These are phyloP conservation scores for Talaromyces atroroseus DNA, from an alignment of 2,329 filamentous ascomycete genomes.

Conservation along the genomic window DNA sequence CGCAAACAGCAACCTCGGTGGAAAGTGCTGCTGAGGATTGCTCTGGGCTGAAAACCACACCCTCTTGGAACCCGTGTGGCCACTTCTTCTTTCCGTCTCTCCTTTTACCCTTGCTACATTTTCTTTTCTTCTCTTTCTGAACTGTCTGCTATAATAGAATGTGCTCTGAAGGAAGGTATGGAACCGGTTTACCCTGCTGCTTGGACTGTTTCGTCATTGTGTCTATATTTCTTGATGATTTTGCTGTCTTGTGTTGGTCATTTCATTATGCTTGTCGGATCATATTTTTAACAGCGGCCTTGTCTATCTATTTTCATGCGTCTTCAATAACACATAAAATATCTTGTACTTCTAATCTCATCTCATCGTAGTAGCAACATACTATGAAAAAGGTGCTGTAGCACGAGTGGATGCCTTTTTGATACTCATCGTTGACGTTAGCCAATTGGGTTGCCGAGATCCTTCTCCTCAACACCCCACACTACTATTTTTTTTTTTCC, in stretches of 20 bases:
- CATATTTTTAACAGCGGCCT: neutral
- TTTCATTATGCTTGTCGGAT: constrained; percentile 5
- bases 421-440: neutral
- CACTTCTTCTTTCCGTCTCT: neutral
- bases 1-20: constrained; percentile 46
- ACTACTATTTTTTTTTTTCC: constrained; percentile 16
- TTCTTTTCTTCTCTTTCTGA: neutral
- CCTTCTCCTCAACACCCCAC: constrained; percentile 2
- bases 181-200: constrained; percentile 1
- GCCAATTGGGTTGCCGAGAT: constrained; percentile 2
- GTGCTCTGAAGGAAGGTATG: constrained; percentile 2
- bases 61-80: neutral
- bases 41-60: neutral
- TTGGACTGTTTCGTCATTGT: constrained; percentile 20
- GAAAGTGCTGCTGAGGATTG: constrained; percentile 69
- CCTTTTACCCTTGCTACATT: neutral
- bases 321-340: neutral
- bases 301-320: neutral
- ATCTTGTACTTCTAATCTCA: constrained; percentile 6
- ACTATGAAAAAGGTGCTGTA: neutral
- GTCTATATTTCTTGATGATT: constrained; percentile 19
- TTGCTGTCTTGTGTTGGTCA: constrained; percentile 11
- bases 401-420: neutral
- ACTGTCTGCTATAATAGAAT: constrained; percentile 10
- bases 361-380: neutral